Percentiles rank a stretch among this genome's conserved stretches.
These are phyloP conservation scores for Xerocomellus dryophilus DNA, from an alignment of 768 basidiomycete genomes.

Conservation along the genomic window DNA sequence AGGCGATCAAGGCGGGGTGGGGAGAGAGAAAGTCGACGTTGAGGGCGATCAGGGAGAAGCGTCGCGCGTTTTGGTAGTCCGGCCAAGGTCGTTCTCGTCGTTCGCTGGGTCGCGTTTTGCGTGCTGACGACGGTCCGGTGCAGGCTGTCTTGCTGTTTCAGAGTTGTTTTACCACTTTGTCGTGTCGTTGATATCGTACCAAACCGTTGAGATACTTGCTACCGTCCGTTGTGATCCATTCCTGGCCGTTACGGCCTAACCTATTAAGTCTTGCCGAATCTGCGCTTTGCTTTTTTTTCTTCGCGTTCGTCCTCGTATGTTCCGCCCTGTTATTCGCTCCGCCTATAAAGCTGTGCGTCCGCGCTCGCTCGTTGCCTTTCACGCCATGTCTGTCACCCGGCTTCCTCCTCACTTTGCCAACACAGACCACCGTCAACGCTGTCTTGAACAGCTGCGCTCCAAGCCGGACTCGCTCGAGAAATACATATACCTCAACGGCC, in stretches of 20 bases:
- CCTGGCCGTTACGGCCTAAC: no score
- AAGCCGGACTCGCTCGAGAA: conserved; percentile 58
- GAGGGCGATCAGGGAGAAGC: conserved; percentile 62
- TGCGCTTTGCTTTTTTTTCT: neutral
- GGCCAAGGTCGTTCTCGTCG: conserved; percentile 9
- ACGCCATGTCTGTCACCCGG: conserved; percentile 30
- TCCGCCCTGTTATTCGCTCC: neutral
- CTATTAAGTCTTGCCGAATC: neutral
- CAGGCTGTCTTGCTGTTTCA: no score
- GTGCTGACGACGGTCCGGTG: conserved; percentile 1
- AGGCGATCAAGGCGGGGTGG: conserved; percentile 54
- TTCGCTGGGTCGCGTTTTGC: neutral
- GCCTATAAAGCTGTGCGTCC: neutral
- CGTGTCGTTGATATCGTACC: neutral
- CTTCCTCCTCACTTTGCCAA: conserved; percentile 48
- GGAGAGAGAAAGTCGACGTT: conserved; percentile 64
- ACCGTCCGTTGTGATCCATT: neutral
- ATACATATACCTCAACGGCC: conserved; percentile 65
- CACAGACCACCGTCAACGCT: conserved; percentile 54
- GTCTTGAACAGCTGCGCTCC: conserved; percentile 55
- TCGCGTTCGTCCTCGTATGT: conserved; percentile 5
- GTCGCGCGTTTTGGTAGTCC: conserved; percentile 67
- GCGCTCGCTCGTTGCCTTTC: conserved; percentile 8
- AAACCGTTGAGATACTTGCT: neutral
- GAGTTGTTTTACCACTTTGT: neutral